These are phyloP conservation scores for Pseudotsuga menziesii DNA, from an alignment of 75 land plant species.

Conservation along the genomic window DNA sequence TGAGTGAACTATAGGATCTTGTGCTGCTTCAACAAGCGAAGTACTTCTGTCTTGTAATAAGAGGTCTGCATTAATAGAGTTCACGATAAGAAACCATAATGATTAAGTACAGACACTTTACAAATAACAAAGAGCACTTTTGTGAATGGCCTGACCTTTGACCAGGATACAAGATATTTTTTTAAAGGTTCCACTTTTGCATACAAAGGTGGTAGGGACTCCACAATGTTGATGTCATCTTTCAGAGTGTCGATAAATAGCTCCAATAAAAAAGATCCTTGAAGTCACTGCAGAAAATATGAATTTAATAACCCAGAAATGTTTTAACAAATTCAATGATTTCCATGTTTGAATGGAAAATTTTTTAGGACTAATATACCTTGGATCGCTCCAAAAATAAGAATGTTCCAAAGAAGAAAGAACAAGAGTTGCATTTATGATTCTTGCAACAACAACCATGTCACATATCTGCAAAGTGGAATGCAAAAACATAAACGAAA, in stretches of 20 bases:
- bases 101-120: not conserved
- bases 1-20: conserved; percentile 78
- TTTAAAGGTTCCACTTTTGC: conserved; percentile 39
- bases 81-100: not conserved
- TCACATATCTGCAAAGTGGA: conserved; percentile 77
- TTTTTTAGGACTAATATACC: conserved; percentile 28
- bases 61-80: conserved; percentile 35
- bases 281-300: conserved; percentile 60
- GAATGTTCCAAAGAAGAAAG: conserved; percentile 87
- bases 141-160: conserved; percentile 53
- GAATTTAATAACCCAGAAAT: not conserved
- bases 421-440: conserved; percentile 89
- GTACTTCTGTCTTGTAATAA: conserved; percentile 64
- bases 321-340: not conserved
- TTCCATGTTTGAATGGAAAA: not conserved
- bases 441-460: conserved; percentile 91
- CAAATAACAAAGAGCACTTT: not conserved
- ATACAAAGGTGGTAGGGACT: conserved; percentile 49
- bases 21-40: conserved; percentile 76
- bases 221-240: conserved; percentile 71
- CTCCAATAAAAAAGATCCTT: conserved; percentile 83
- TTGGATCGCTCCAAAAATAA: conserved; percentile 94
- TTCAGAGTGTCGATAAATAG: conserved; percentile 60
- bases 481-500: not conserved
- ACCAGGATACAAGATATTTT: conserved; percentile 90